Percentiles rank a stretch among this genome's conserved stretches.
These are phyloP conservation scores for Venturia carpophila DNA, from an alignment of 2,329 filamentous ascomycete genomes.

Conservation along the genomic window DNA sequence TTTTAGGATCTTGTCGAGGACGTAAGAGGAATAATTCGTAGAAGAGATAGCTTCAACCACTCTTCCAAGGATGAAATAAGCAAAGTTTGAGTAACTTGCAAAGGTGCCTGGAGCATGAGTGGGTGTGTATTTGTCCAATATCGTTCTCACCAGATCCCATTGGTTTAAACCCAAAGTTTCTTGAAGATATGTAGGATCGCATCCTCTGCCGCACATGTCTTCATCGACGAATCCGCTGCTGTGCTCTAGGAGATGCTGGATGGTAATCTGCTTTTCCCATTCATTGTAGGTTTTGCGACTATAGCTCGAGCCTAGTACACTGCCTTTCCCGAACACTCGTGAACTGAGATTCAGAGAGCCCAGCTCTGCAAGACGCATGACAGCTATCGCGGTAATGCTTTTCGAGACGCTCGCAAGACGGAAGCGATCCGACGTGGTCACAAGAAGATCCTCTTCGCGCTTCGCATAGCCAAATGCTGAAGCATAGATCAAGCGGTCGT, in stretches of 20 bases:
- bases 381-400: constrained; percentile 18
- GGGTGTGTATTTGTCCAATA: constrained; percentile 15
- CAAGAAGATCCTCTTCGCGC: neutral
- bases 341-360: constrained; percentile 11
- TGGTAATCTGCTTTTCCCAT: constrained; percentile 16
- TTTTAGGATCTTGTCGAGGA: constrained; percentile 6
- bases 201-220: constrained; percentile 15
- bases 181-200: constrained; percentile 14
- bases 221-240: constrained; percentile 15
- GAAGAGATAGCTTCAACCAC: constrained; percentile 14
- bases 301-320: constrained; percentile 14
- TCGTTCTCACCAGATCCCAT: constrained; percentile 17
- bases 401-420: constrained; percentile 18
- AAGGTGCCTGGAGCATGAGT: constrained; percentile 16
- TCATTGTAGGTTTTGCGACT: constrained; percentile 14
- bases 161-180: constrained; percentile 11
- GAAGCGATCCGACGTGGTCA: constrained; percentile 16
- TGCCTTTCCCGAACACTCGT: constrained; percentile 11
- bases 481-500: constrained; percentile 16
- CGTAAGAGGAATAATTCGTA: constrained; percentile 10
- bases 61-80: constrained; percentile 15
- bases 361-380: constrained; percentile 15
- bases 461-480: constrained; percentile 16
- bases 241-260: constrained; percentile 18
- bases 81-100: constrained; percentile 18